Conservation (phyloP, 2,329 filamentous ascomycete genomes). For the Calonectria crousiana region DNA sequence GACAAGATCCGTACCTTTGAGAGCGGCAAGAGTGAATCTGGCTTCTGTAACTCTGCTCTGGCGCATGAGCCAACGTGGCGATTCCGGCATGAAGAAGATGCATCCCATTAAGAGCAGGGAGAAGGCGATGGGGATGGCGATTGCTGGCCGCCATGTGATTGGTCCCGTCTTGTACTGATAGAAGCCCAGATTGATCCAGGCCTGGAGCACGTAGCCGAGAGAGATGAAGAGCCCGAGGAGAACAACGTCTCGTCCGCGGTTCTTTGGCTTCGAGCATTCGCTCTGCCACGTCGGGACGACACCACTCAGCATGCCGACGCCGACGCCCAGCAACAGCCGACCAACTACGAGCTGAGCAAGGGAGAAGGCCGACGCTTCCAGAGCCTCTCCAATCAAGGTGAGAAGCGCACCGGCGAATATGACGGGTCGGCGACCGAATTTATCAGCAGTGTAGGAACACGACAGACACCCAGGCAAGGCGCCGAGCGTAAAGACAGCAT, state of each 20-base stretch:
- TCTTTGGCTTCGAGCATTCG: conserved; percentile 3
- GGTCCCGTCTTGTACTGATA: conserved; percentile 1
- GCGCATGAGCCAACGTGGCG: background rate
- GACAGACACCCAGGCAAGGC: background rate
- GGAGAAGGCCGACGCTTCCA: background rate
- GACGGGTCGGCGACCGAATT: background rate
- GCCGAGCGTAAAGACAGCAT: background rate
- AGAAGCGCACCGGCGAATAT: background rate
- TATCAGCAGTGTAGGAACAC: background rate
- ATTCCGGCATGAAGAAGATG: conserved; percentile 4
- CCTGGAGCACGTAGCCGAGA: background rate
- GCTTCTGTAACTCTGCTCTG: background rate
- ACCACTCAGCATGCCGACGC: background rate
- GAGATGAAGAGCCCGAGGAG: conserved; percentile 1
- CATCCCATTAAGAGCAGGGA: background rate
- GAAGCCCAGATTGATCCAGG: conserved; percentile 2
- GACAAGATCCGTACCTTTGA: background rate
- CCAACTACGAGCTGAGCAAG: background rate
- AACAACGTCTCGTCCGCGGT: background rate
- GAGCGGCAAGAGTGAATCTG: background rate
- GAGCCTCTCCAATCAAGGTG: background rate
- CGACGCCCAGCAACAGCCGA: background rate
- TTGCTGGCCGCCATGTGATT: background rate
- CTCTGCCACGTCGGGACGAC: background rate
- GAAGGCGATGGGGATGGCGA: background rate